Percentiles rank a stretch among this genome's conserved stretches.
phyloP scores from a whole-genome alignment of 805 yeast genomes.

The Kazachstania taianensis region DNA sequence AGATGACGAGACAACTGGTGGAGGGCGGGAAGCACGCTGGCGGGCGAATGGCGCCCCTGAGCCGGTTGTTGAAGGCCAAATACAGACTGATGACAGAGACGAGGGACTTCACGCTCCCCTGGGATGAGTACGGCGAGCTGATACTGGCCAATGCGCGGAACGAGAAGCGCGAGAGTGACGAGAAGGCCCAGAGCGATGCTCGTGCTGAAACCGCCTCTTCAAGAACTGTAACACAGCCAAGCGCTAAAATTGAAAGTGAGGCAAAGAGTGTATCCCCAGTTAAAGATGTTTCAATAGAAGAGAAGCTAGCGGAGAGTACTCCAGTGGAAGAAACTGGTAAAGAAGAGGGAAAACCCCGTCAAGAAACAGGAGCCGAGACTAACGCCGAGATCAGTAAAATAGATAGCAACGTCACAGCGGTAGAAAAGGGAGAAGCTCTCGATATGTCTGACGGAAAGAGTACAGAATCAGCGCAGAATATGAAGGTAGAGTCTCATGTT shows the following conservation, averaged over 20 bases:
- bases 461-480: no score
- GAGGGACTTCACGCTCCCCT: conserved; percentile 33
- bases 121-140: conserved; percentile 37
- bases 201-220: background rate
- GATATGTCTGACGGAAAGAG: no score
- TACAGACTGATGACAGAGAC: conserved; percentile 4
- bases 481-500: no score
- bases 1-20: no score
- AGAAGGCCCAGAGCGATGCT: background rate
- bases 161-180: conserved; percentile 5
- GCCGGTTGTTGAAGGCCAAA: background rate
- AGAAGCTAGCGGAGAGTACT: no score
- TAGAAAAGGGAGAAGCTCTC: no score
- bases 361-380: background rate
- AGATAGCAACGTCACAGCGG: no score
- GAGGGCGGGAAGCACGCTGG: background rate
- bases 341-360: background rate
- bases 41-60: background rate
- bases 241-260: no score
- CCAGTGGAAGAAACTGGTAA: background rate
- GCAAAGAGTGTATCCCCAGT: no score
- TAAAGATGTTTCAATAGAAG: no score
- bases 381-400: background rate
- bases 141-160: conserved; percentile 31
- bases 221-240: no score